phyloP scores from a whole-genome alignment of 2,329 filamentous ascomycete genomes.

The Ceratocystis variospora region DNA sequence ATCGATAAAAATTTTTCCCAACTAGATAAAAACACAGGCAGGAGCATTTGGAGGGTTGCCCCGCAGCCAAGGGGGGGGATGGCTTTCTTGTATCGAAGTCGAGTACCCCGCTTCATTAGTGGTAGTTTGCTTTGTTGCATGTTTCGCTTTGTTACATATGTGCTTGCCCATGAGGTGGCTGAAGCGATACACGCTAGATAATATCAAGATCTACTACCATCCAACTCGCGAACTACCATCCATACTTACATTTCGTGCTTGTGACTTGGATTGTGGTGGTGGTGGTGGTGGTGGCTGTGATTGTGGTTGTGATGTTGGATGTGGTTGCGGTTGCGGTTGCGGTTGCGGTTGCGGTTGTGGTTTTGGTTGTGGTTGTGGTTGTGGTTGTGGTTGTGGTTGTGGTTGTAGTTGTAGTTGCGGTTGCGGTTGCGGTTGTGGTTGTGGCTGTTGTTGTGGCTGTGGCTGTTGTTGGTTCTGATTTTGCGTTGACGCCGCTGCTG shows the following conservation, averaged over 20 bases:
- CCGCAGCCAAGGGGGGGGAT: not conserved
- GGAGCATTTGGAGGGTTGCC: not conserved
- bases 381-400: too few relatives aligned
- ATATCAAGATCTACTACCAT: conserved; percentile 1
- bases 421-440: not conserved
- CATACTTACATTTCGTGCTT: not conserved
- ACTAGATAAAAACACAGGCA: not conserved
- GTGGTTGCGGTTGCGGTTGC: not conserved
- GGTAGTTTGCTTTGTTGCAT: not conserved
- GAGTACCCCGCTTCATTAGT: not conserved
- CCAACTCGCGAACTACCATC: conserved; percentile 2
- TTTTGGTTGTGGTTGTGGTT: not conserved
- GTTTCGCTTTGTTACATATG: not conserved
- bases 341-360: not conserved
- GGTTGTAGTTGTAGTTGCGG: not conserved
- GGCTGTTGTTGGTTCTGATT: not conserved
- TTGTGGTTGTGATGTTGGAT: not conserved
- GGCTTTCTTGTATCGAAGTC: not conserved
- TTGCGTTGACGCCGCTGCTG: not conserved
- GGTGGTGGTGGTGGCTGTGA: too few relatives aligned
- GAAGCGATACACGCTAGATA: not conserved
- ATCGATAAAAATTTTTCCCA: conserved; percentile 6
- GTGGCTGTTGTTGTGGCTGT: not conserved
- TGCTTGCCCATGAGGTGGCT: not conserved
- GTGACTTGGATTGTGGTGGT: not conserved